Base-by-base conservation (phyloP, 148 eudicot genomes). In the Camellia lanceoleosa region DNA sequence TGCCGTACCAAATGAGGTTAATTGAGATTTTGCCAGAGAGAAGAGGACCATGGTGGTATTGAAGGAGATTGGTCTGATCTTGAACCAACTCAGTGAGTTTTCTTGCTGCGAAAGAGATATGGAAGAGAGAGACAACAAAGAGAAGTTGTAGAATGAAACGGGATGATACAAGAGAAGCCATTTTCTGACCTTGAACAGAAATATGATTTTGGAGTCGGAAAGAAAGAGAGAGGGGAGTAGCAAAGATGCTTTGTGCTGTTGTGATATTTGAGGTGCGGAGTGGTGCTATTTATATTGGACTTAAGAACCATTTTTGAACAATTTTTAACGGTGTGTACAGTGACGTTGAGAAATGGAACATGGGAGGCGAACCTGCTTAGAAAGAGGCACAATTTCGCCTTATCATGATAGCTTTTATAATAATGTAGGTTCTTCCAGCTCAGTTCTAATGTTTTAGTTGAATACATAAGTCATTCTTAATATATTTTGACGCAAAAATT, bases 1-100 rank as follows among this genome's bases (percentile, higher is more conserved):
- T 63, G 7, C 79, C 79, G 44, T 76, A 76, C 79, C 79, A 76
- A 12, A 76, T 64, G 60, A 76, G 79, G 13, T 76, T 76, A 60
- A 76, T 20, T 1, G 79, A 19, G 59, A 64, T 76, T 76, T 76
- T 49, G 14, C 79, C 79, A 0, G 10, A 49, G 10, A 76, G 79
- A 64, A 76, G 79, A 30, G 79, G 60, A 23, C 79, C 79, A 20
- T 76, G 23, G 79, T 76, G 79, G 60, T 63, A 76, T 63, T 49
- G 44, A 43, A 76, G 12, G 14, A 41, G 72, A 2, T 42, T 12
- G 42, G 7, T 3, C 44, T 76, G 79, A 0, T 63, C 71, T 11
- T 47, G 59, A 20, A 64, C 79, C 58, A 76, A 47, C 20, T 76
- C 71, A 3, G 12, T 14, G 59, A 76, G 79, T 7, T 49, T 63